These are phyloP conservation scores for Boletus reticulatus DNA, from an alignment of 768 basidiomycete species.

Conservation along the genomic window DNA sequence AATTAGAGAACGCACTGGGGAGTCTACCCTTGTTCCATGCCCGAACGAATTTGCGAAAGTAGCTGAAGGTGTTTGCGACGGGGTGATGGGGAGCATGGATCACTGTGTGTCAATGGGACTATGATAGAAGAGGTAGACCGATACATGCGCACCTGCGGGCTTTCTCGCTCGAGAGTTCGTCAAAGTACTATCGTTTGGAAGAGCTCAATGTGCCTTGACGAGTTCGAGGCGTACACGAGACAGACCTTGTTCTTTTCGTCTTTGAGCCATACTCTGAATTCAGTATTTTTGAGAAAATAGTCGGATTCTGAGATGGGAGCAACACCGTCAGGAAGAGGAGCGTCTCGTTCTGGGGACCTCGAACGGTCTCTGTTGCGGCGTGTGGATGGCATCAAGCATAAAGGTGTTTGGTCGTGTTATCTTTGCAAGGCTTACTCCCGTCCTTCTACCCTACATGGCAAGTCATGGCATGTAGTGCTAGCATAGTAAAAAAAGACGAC, in stretches of 20 bases:
- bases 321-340: slow-evolving; percentile 51
- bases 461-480: slow-evolving; percentile 20
- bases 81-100: not conserved
- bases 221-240: not conserved
- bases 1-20: slow-evolving; percentile 43
- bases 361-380: not conserved
- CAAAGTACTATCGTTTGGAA: slow-evolving; percentile 41
- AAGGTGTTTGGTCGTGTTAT: not conserved
- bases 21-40: slow-evolving; percentile 84
- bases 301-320: slow-evolving; percentile 76
- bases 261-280: slow-evolving; percentile 86
- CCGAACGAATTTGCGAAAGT: slow-evolving; percentile 93
- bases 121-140: not conserved
- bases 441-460: not conserved
- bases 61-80: slow-evolving; percentile 42
- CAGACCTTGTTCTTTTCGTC: slow-evolving; percentile 61
- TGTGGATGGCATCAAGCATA: not conserved
- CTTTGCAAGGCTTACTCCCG: no score
- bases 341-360: not conserved
- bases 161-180: slow-evolving; percentile 79
- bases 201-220: not conserved
- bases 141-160: slow-evolving; percentile 59
- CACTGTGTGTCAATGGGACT: slow-evolving; percentile 16
- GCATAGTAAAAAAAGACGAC: slow-evolving; percentile 9
- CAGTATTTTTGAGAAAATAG: slow-evolving; percentile 85